Evolutionary conservation across 768 basidiomycete genomes (phyloP), one percentile per base, ranked within the genome.

Genomic region (Sutorius australiensis): DNA sequence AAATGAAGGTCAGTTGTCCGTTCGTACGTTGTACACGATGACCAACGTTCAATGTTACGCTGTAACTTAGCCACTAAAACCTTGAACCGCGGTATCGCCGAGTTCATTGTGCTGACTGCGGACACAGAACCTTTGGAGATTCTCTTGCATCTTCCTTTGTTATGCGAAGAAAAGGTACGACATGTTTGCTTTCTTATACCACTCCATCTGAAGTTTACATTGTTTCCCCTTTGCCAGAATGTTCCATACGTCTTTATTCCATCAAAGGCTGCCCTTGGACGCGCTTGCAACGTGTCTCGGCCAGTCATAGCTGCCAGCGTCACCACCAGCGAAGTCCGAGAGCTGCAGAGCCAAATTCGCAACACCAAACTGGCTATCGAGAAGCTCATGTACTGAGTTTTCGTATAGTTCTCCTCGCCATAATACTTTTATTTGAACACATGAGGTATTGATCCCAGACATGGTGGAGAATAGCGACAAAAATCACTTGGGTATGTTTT

Each of bases 91-190:
- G 95, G 95, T 77, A 91, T 95, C 61, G 89, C 95, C 55, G 97
- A 99, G 74, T 91, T 99, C 74, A 93, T 98, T 73, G 84, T 99
- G 65, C 78, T 99, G 72, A 97, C 97, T 50, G 87, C 87, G 50
- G 94, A 99, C 66, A 98, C 95, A 30, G 95, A 98, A 72, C 97
- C 97, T 43, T 80, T 99, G 63, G 97, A 98, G 71, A 99, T 99
- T 72, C 75, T 99, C 50, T 82, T 99, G 57, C 97, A 99, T 73
- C 85, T 99, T 30, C 97, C 97, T 34, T 79, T 99, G 55, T 80
- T 99, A 27, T 99, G 97, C 67, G 97, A 99, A 72, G 97, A 99
- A 77, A 99, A 99, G 84, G 92, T 87, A 48, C 5, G 8, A 74
- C 59, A 36, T 51, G 27, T 24, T 40, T 5, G 45, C 30, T 46